Conservation (phyloP, 139 green algal species). For the Microglena sp. region DNA sequence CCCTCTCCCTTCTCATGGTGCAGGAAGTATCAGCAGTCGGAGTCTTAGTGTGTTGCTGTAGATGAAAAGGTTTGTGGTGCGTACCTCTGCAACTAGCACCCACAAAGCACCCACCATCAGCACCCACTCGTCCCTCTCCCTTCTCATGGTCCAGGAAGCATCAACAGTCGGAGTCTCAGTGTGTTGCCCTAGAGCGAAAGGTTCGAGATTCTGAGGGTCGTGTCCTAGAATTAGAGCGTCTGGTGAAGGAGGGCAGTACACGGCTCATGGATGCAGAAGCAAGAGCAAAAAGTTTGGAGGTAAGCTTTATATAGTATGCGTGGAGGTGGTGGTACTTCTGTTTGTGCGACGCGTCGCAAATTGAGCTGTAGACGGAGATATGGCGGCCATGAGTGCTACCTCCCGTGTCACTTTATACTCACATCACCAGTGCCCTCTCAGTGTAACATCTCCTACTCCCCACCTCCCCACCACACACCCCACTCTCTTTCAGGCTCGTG, state of each 20-base stretch:
- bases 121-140: conserved; percentile 1
- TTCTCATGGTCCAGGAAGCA: background rate
- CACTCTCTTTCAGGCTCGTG: no score
- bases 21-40: background rate
- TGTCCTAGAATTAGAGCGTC: conserved; percentile 6
- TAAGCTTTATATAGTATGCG: background rate
- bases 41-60: background rate
- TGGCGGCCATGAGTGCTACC: background rate
- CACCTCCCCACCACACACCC: no score
- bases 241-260: conserved; percentile 11
- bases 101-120: background rate
- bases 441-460: background rate
- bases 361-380: no score
- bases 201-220: conserved; percentile 17
- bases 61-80: background rate
- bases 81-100: background rate
- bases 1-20: background rate
- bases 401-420: background rate
- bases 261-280: conserved; percentile 6
- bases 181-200: conserved; percentile 16
- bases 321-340: no score
- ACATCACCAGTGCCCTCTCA: background rate
- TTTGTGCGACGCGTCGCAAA: no score
- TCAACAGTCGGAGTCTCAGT: conserved; percentile 12
- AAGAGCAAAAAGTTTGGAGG: conserved; percentile 17